Base-by-base conservation (phyloP, 2,329 filamentous ascomycete species). In the Chaetomium globosum region DNA sequence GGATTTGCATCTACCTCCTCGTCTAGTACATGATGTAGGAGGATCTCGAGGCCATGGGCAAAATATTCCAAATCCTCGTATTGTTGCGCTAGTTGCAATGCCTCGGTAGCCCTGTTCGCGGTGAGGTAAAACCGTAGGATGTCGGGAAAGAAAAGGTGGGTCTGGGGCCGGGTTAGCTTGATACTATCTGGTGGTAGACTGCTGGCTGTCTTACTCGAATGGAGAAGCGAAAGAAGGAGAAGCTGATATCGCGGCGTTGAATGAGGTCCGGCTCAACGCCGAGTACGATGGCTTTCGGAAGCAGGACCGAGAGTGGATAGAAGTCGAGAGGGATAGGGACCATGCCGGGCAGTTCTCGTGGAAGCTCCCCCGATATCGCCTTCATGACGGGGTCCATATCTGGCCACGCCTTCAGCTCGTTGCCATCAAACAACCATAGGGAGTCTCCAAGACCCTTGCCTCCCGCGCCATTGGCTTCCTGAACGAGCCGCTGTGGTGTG, bases 371-470 rank as follows among this genome's bases (percentile, higher is more conserved):
- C 8, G 88, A 86, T 28, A 88, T 87, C 23, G 89, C 89, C 43
- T 88, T 85, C 49, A 98, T 80, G 33, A 98, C 87, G 66, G 95
- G 91, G 70, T 93, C 88, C 49, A 97, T 87, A 74, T 97, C 92
- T 28, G 91, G 87, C 95, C 95, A 99, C 3, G 91, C 86, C 70
- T 93, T 90, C 70, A 98, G 85, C 69, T 93, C 88, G 63, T 86
- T 86, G 5, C 95, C 95, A 72, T 97, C 93, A 77, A 97, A 98
- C 54, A 92, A 87, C 95, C 95, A 99, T 2, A 99, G 80, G 1
- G 95, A 98, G 77, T 97, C 92, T 61, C 87, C 86, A 49, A 99
- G 78, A 70, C 86, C 85, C 68, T 76, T 69, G 70, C 78, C 77
- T 66, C 79, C 66, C 66, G 71, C 65, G 71, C 70, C 64, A 19